Evolutionary conservation across 73 alveolate genomes (phyloP).

Genomic region (Diophrys appendiculata): DNA sequence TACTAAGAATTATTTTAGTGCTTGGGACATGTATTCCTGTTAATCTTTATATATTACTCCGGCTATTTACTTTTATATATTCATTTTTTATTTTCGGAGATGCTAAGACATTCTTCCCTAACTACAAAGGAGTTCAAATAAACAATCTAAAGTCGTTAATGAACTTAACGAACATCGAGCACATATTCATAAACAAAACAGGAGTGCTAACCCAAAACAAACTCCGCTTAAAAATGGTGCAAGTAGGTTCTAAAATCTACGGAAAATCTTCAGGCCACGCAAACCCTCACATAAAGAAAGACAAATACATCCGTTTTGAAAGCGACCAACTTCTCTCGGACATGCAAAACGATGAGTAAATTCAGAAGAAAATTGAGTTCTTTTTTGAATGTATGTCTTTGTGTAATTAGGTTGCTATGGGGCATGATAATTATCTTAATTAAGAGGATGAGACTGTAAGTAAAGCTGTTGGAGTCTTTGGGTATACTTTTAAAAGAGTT

Average conservation of each 20-base stretch:
- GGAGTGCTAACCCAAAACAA: slow-evolving; percentile 24
- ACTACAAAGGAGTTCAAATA: slow-evolving; percentile 1
- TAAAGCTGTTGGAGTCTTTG: not conserved
- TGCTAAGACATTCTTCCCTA: slow-evolving; percentile 8
- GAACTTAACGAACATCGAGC: slow-evolving; percentile 15
- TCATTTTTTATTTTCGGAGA: slow-evolving; percentile 25
- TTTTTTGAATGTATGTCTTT: slow-evolving; percentile 11
- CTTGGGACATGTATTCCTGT: not conserved
- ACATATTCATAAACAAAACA: slow-evolving; percentile 19
- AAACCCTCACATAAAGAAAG: not conserved
- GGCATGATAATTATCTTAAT: not conserved
- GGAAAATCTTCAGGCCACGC: not conserved
- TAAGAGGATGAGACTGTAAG: not conserved
- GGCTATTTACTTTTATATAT: not conserved
- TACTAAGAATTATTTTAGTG: not conserved
- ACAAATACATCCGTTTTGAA: not conserved
- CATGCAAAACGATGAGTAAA: not conserved
- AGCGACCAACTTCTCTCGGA: not conserved
- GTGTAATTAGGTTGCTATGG: slow-evolving; percentile 6
- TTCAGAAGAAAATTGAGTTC: not conserved
- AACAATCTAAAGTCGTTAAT: slow-evolving; percentile 15
- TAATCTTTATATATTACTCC: not conserved
- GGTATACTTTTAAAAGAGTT: not conserved
- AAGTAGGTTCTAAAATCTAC: slow-evolving; percentile 6
- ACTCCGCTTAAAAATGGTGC: slow-evolving; percentile 18